Base-by-base conservation (phyloP, 2,329 filamentous ascomycete genomes). In the Chalaropsis ovoidea region DNA sequence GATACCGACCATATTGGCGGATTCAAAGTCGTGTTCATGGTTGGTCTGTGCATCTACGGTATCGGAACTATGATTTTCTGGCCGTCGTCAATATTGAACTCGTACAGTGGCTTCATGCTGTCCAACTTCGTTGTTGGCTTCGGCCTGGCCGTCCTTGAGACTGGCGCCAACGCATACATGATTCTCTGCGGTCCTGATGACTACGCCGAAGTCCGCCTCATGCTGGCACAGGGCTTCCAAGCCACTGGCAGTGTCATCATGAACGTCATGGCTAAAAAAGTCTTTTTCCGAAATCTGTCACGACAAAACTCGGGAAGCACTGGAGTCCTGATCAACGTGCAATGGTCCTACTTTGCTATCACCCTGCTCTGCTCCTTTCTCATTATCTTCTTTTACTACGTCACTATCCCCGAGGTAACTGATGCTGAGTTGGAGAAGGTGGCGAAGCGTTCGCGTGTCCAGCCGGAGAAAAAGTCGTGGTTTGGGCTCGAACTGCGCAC, bases 271-370 rank as follows among this genome's bases (percentile, higher is more conserved):
- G 89, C 88, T 6, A 82, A 88, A 49, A 86, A 84, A 67, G 86
- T 88, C 19, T 89, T 93, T 72, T 93, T 93, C 75, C 45, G 2
- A 31, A 17, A 58, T 11, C 17, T 65, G 17, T 80, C 78, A 35
- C 77, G 80, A 13, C 80, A 88, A 13, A 80, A 88, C 8, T 77
- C 80, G 42, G 72, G 70, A 22, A 67, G 71, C 17, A 72, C 78
- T 1, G 74, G 78, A 39, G 82, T 81, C 0, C 79, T 94, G 2
- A 81, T 88, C 68, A 85, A 87, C 68, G 87, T 93, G 1, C 90
- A 94, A 74, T 95, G 87, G 87, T 88, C 89, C 0, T 94, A 94
- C 70, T 81, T 94, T n/a, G 87, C 86, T 65, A 87, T 93, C 68
- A 89, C 88, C 0, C 78, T 87, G 27, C 86, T 91, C 65, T 89